Evolutionary conservation across 257 asterid genomes (phyloP).

Genomic region (Solanum okadae): DNA sequence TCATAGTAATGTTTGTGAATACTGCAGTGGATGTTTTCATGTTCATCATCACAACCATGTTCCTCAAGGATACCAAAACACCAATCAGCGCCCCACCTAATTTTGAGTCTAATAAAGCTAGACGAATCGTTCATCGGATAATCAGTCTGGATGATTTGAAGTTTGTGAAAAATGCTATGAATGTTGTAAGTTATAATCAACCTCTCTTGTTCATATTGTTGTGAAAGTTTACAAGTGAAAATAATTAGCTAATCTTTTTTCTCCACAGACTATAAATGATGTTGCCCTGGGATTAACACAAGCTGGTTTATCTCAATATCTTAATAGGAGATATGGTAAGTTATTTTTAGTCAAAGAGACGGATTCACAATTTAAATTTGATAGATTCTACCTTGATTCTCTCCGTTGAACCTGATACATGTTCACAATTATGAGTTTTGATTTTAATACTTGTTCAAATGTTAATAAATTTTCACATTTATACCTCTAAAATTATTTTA

Average conservation of each 20-base stretch:
- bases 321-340: conserved; percentile 32
- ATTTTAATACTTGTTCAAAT: no score
- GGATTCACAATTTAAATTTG: not conserved
- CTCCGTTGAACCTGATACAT: not conserved
- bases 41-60: not conserved
- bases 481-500: not conserved
- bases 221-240: not conserved
- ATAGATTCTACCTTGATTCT: not conserved
- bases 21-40: not conserved
- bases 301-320: conserved; percentile 33
- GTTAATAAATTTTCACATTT: not conserved
- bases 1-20: not conserved
- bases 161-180: no score
- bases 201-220: not conserved
- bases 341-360: not conserved
- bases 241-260: not conserved
- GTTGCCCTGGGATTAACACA: conserved; percentile 32
- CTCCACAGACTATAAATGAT: conserved; percentile 29
- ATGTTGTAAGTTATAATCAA: not conserved
- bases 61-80: conserved; percentile 1
- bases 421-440: not conserved
- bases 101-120: not conserved
- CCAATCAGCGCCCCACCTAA: not conserved
- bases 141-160: not conserved
- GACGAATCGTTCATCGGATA: not conserved